Evolutionary conservation across 306 rosid genomes (phyloP).

Genomic region (Acmispon strigosus): DNA sequence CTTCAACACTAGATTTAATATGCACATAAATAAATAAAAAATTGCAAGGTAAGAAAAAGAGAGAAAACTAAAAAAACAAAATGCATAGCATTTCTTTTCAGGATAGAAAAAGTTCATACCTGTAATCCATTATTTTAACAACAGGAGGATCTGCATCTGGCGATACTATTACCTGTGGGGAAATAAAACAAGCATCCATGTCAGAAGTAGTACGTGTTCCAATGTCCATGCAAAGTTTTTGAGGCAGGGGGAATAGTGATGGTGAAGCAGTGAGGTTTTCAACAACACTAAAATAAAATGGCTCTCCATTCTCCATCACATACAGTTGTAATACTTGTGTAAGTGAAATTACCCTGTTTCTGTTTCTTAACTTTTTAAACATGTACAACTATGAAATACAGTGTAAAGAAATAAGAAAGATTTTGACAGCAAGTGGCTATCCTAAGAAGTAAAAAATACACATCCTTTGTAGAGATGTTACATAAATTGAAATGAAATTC

Average conservation of each 20-base stretch:
- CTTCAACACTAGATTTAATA: background rate
- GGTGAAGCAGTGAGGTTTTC: background rate
- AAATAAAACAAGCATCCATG: conserved; percentile 15
- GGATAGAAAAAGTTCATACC: conserved; percentile 31
- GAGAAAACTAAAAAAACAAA: background rate
- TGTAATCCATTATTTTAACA: conserved; percentile 86
- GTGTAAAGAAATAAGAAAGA: background rate
- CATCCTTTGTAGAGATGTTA: background rate
- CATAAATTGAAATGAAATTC: background rate
- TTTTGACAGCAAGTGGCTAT: background rate
- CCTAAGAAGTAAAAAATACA: background rate
- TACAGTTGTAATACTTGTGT: background rate
- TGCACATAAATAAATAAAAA: background rate
- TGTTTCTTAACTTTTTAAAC: background rate
- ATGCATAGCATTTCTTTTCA: background rate
- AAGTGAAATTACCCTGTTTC: background rate
- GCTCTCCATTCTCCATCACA: background rate
- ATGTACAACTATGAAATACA: background rate
- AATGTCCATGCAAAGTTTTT: background rate
- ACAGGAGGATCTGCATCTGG: conserved; percentile 98
- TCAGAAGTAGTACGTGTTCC: background rate
- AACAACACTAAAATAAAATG: background rate
- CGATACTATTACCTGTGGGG: conserved; percentile 69
- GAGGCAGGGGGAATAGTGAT: too few relatives aligned
- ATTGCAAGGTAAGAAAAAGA: background rate